Base-by-base conservation (phyloP, 2,329 filamentous ascomycete genomes). In the Sporothrix schenckii region DNA sequence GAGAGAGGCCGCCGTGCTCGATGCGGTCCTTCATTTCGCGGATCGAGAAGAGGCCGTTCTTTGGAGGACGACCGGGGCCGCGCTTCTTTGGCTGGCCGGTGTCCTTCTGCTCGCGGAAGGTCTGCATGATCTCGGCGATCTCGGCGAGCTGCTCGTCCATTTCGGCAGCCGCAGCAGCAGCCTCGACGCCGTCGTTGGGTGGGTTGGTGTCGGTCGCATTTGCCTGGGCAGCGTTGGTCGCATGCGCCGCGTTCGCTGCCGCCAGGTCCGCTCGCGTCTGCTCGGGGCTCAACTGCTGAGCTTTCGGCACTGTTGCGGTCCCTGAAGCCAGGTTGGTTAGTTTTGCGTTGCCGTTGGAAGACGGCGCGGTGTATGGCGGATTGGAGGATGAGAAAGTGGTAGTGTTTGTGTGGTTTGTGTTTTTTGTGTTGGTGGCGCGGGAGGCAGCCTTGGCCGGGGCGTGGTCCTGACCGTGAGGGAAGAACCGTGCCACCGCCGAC, bases 31-130 rank as follows among this genome's bases (percentile, higher is more conserved):
- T 84, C 74, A 89, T 85, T 76, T 93, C 90, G 70, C 92, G 85
- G 80, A 93, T 93, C 1, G 91, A 94, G 88, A 93, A 92, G 77
- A 93, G 86, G 39, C 92, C 92, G 76, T 94, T 91, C 81, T 94
- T 94, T 0, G 92, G 92, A 24, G 92, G 92, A 68, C 92, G 83
- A n/a, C 92, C 92, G 11, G 92, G 92, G 16, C 92, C 92, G 74
- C 91, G 88, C 73, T 91, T 89, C 79, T 88, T 91, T 39, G 87
- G 86, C 41, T 87, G 80, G 41, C 61, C 47, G 3, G 68, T 63
- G 2, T 56, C 67, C 24, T 21, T 56, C 10, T 24, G 58, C 39
- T 68, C 41, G 47, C 65, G 61, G 24, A 56, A 69, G n/a, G 30
- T n/a, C 47, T 58, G 50, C 68, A 69, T 70, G 54, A 70, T 70